Evolutionary conservation across 768 basidiomycete species (phyloP).

Genomic region (Terana coerulea): DNA sequence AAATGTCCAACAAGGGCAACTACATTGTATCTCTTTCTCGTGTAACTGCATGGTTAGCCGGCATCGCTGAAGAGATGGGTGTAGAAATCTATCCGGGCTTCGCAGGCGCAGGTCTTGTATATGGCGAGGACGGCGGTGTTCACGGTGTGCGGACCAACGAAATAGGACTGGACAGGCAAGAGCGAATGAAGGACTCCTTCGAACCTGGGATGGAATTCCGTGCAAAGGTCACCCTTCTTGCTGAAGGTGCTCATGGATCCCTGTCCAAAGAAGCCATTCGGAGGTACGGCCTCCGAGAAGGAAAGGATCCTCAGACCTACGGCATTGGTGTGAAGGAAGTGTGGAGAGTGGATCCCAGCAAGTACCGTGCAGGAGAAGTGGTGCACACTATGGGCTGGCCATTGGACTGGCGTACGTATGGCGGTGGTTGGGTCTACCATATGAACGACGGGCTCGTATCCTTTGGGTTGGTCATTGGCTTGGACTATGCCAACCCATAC

Average conservation of each 20-base stretch:
- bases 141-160: constrained; percentile 89
- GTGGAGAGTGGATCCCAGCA: constrained; percentile 74
- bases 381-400: constrained; percentile 97
- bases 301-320: constrained; percentile 85
- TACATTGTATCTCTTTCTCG: constrained; percentile 88
- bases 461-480: constrained; percentile 86
- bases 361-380: constrained; percentile 75
- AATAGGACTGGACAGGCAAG: constrained; percentile 80
- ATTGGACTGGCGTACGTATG: constrained; percentile 74
- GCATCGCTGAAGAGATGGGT: constrained; percentile 80
- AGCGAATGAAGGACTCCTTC: constrained; percentile 77
- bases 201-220: constrained; percentile 97
- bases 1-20: constrained; percentile 94
- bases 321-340: constrained; percentile 97
- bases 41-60: constrained; percentile 85
- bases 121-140: constrained; percentile 58
- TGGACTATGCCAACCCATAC: constrained; percentile 95
- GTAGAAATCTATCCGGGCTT: constrained; percentile 98
- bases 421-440: constrained; percentile 94
- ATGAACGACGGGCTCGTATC: constrained; percentile 91
- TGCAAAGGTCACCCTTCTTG: constrained; percentile 87
- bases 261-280: constrained; percentile 76
- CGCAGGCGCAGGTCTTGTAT: constrained; percentile 82
- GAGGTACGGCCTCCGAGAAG: constrained; percentile 68
- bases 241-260: constrained; percentile 93